Evolutionary conservation across 2,329 filamentous ascomycete species (phyloP), one percentile per base, ranked within the genome.

Genomic region (Fusarium sp.): DNA sequence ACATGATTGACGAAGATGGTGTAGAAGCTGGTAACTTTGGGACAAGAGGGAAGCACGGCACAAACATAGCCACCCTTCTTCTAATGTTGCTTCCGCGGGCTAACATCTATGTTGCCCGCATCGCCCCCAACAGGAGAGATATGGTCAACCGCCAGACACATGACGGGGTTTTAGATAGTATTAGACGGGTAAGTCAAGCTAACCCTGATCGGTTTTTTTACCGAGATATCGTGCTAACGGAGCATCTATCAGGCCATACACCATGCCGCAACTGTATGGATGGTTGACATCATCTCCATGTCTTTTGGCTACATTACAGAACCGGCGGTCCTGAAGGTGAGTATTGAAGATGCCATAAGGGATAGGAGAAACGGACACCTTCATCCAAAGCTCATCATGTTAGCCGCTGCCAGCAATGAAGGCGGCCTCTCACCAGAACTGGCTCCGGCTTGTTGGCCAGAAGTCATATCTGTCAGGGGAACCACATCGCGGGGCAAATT

Each of bases 241-340:
- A 7, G 5, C 5, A 15, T 22, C 18, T 47, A 7, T 3, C 0
- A 47, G 26, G 18, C 26, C 26, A 47, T 47, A 28, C 18, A 5
- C 26, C 45, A 47, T 1, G 45, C 18, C 22, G 3, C 18, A 47
- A 22, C 6, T 47, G 45, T 22, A 5, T 47, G 26, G 26, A 28
- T 47, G 45, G 45, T 28, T 7, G 45, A 28, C 13, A 47, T 22
- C 8, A 28, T 28, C 18, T 47, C 18, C 5, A 22, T 47, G 13
- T 28, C 13, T 13, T 47, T 47, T 11, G 26, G 26, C 26, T 47
- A 47, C 18, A 28, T 28, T 0, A 47, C 18, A 2, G 45, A 47
- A 5, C 45, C 26, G 4, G 0, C 13, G 0, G 4, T 47, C 6
- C 3, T 47, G 0, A 10, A 7, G 13, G 9, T 47, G 9, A 13